Evolutionary conservation across 192 early-diverging fungal species (phyloP).

Genomic region (Backusella luteola): DNA sequence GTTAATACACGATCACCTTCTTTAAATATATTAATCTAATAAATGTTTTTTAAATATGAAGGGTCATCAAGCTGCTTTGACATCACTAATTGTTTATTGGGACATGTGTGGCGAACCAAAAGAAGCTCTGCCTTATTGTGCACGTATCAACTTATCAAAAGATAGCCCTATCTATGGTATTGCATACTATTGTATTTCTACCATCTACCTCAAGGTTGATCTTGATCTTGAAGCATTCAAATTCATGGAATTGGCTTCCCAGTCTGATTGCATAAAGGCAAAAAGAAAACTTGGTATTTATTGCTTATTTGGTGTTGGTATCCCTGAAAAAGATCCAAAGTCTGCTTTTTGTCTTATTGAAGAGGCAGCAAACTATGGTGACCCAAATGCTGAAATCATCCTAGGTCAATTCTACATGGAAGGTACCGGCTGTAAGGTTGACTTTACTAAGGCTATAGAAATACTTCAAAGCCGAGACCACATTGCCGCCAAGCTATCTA

Average conservation of each 20-base stretch:
- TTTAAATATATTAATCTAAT: background rate
- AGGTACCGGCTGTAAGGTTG: background rate
- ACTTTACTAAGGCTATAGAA: background rate
- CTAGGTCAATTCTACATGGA: slow-evolving; percentile 9
- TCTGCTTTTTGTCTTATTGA: background rate
- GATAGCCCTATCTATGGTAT: slow-evolving; percentile 3
- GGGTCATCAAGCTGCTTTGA: background rate
- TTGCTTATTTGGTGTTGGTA: background rate
- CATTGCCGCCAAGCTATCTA: background rate
- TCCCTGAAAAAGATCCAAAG: background rate
- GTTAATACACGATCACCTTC: background rate
- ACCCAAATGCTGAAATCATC: background rate
- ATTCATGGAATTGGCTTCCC: background rate
- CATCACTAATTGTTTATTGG: background rate
- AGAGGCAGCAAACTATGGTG: background rate
- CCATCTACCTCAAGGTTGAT: background rate
- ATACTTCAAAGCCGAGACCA: background rate
- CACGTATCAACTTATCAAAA: background rate
- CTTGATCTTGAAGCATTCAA: background rate
- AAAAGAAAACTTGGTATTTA: slow-evolving; percentile 7
- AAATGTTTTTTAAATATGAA: background rate
- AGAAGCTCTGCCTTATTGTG: background rate
- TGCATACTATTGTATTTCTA: background rate
- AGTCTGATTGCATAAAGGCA: background rate
- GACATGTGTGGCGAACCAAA: background rate